Percentiles rank a stretch among this genome's conserved stretches.
phyloP scores from a whole-genome alignment of 805 yeast genomes.

The Kuraishia borneana region DNA sequence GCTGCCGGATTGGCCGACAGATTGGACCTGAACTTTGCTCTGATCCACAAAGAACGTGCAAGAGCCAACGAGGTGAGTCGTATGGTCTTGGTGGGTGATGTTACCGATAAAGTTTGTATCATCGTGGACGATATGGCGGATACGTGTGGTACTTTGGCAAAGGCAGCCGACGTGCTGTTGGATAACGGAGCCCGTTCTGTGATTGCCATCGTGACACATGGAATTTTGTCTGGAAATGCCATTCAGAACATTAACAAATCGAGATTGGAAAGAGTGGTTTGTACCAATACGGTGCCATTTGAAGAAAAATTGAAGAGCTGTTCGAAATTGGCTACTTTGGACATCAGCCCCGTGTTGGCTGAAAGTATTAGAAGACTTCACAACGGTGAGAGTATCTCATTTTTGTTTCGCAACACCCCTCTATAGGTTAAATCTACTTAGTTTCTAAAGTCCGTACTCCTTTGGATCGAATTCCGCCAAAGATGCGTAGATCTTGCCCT shows the following conservation, averaged over 20 bases:
- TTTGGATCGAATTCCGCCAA: slow-evolving; percentile 40
- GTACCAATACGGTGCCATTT: slow-evolving; percentile 75
- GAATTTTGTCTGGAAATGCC: slow-evolving; percentile 68
- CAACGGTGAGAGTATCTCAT: slow-evolving; percentile 79
- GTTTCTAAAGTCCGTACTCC: slow-evolving; percentile 28
- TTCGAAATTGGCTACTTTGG: slow-evolving; percentile 57
- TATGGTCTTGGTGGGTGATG: slow-evolving; percentile 84
- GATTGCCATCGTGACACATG: slow-evolving; percentile 77
- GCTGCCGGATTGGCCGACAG: slow-evolving; percentile 81
- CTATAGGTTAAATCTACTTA: slow-evolving; percentile 8
- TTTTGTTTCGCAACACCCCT: slow-evolving; percentile 63
- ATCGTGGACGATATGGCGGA: slow-evolving; percentile 87
- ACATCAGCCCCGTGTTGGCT: slow-evolving; percentile 64
- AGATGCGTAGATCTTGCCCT: slow-evolving; percentile 45
- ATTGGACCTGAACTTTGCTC: slow-evolving; percentile 69
- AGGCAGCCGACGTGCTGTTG: slow-evolving; percentile 67
- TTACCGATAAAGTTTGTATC: slow-evolving; percentile 60
- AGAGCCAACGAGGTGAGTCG: slow-evolving; percentile 74
- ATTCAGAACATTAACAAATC: slow-evolving; percentile 60
- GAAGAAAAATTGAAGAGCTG: slow-evolving; percentile 49
- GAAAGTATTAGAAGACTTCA: slow-evolving; percentile 79
- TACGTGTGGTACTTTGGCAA: slow-evolving; percentile 78
- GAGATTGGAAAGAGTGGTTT: slow-evolving; percentile 56
- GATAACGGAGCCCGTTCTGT: slow-evolving; percentile 62
- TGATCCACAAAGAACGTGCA: slow-evolving; percentile 78